Percentiles rank a stretch among this genome's conserved stretches.
phyloP scores from a whole-genome alignment of 2,329 filamentous ascomycete genomes.

The Septoria linicola region DNA sequence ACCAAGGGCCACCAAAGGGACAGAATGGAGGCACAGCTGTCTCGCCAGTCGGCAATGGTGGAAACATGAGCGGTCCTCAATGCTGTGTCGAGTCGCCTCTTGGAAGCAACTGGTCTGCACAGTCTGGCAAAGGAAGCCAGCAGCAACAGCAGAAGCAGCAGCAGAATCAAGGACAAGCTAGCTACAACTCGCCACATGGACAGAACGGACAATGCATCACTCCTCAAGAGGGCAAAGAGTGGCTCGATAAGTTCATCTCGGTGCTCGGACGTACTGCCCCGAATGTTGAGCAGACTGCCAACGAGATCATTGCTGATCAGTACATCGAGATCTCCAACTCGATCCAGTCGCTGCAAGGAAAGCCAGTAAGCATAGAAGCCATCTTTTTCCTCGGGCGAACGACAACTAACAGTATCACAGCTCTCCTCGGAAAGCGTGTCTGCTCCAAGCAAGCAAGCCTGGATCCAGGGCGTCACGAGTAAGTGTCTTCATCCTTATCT shows the following conservation, averaged over 20 bases:
- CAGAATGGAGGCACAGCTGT: neutral
- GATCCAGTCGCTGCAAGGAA: constrained; percentile 18
- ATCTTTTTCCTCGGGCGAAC: too few species aligned
- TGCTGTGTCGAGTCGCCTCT: neutral
- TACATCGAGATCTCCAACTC: constrained; percentile 21
- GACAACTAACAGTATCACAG: neutral
- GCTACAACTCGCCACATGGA: neutral
- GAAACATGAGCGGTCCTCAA: neutral
- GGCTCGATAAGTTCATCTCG: constrained; percentile 14
- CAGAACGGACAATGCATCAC: constrained; percentile 15
- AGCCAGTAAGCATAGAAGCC: constrained; percentile 11
- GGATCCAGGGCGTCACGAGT: constrained; percentile 13
- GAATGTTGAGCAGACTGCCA: constrained; percentile 8
- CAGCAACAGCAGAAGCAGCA: too few species aligned
- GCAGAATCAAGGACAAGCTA: too few species aligned
- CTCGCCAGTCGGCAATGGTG: neutral
- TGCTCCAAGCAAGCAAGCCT: constrained; percentile 15
- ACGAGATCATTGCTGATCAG: constrained; percentile 20
- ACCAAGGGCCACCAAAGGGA: neutral
- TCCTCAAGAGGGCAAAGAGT: constrained; percentile 15
- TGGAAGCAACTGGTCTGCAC: neutral
- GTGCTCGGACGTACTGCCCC: constrained; percentile 11
- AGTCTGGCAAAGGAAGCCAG: too few species aligned
- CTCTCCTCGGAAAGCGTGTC: constrained; percentile 4
- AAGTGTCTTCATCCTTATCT: neutral